Evolutionary conservation across 2,329 filamentous ascomycete genomes (phyloP).

Genomic region (Ambrosiella xylebori): DNA sequence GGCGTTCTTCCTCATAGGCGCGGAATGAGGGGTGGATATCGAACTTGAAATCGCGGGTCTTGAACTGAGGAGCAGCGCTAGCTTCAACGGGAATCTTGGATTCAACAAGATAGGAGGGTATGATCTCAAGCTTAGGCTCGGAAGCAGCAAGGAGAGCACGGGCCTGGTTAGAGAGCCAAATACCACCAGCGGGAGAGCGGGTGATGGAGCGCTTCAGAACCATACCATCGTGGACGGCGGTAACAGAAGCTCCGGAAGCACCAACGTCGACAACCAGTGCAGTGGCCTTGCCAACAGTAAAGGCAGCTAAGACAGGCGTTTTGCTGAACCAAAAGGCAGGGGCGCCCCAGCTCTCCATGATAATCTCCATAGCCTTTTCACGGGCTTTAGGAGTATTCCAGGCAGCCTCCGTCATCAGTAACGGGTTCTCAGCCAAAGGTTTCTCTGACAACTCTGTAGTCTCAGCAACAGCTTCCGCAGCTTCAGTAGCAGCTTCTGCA

Average conservation of each 20-base stretch:
- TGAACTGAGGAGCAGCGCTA: constrained; percentile 58
- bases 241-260: constrained; percentile 73
- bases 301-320: constrained; percentile 76
- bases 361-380: constrained; percentile 88
- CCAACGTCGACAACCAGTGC: constrained; percentile 86
- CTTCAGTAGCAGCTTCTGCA: constrained; percentile 12
- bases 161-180: constrained; percentile 81
- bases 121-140: constrained; percentile 53
- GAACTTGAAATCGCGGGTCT: constrained; percentile 51
- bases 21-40: constrained; percentile 54
- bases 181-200: constrained; percentile 67
- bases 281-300: constrained; percentile 82
- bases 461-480: constrained; percentile 13
- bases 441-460: constrained; percentile 43
- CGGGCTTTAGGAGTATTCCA: constrained; percentile 81
- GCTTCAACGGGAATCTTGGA: constrained; percentile 83
- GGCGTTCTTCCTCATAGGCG: constrained; percentile 73
- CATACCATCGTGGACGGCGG: constrained; percentile 86
- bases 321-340: constrained; percentile 89
- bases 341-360: constrained; percentile 91
- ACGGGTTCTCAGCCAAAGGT: constrained; percentile 70
- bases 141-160: constrained; percentile 51
- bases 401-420: constrained; percentile 83
- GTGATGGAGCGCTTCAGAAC: constrained; percentile 81
- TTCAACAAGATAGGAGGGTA: constrained; percentile 74